A percentile compares a stretch with the other conserved stretches of the same genome.
Conservation (phyloP, 768 basidiomycete species). For the Podaxis carcinomalis region DNA sequence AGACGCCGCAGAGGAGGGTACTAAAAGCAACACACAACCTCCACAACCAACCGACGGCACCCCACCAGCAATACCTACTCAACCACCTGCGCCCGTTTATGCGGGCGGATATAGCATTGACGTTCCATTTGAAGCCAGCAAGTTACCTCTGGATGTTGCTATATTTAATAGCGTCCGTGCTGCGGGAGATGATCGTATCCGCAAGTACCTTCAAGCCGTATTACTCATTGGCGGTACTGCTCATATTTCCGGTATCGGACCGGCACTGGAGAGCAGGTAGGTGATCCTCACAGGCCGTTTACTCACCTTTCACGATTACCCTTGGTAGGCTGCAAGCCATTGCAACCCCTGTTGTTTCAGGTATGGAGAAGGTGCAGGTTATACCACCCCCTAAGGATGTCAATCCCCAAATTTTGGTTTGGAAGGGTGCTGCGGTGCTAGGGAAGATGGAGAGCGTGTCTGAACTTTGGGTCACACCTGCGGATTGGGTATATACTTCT, state of each 20-base stretch:
- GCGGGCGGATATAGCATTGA: constrained; percentile 61
- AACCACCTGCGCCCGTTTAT: constrained; percentile 23
- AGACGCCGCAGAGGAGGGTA: background rate
- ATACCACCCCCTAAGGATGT: constrained; percentile 94
- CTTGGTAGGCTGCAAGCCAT: constrained; percentile 68
- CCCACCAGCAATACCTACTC: constrained; percentile 18
- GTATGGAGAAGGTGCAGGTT: constrained; percentile 86
- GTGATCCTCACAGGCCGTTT: constrained; percentile 12
- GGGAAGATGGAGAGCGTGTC: constrained; percentile 87
- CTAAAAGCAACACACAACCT: constrained; percentile 15
- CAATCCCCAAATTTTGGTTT: constrained; percentile 83
- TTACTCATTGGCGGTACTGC: constrained; percentile 85
- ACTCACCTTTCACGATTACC: constrained; percentile 3
- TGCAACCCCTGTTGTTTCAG: constrained; percentile 73
- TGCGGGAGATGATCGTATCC: constrained; percentile 84
- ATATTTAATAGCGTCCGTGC: constrained; percentile 91
- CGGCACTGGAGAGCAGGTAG: constrained; percentile 85
- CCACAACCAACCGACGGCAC: constrained; percentile 13
- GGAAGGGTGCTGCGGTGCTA: constrained; percentile 93
- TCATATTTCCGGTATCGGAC: constrained; percentile 74
- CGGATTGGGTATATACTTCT: constrained; percentile 73
- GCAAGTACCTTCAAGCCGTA: constrained; percentile 84
- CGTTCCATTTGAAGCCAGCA: constrained; percentile 80
- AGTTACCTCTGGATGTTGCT: constrained; percentile 87
- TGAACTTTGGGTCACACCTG: constrained; percentile 83